Percentiles rank a stretch among this genome's conserved stretches.
phyloP scores from a whole-genome alignment of 169 alveolate genomes.

The Plasmodium sp. region DNA sequence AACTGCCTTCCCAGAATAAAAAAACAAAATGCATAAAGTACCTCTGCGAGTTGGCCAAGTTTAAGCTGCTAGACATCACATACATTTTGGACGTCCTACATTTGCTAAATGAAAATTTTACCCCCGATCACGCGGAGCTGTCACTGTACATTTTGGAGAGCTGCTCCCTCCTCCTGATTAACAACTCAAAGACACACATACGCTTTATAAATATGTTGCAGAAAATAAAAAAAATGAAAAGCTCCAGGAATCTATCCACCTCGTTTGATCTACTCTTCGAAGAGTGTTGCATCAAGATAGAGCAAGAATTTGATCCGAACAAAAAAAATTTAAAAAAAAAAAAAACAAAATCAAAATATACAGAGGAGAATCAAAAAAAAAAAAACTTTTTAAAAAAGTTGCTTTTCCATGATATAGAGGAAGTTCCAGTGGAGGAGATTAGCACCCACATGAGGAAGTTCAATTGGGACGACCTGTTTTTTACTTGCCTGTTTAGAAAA shows the following conservation, averaged over 20 bases:
- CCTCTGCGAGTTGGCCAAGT: constrained; percentile 42
- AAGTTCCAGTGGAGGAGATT: neutral
- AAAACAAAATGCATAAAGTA: constrained; percentile 54
- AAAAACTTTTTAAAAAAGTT: constrained; percentile 56
- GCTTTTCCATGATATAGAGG: constrained; percentile 18
- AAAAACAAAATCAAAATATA: neutral
- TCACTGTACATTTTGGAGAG: constrained; percentile 34
- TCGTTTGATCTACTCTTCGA: constrained; percentile 34
- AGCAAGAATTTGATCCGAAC: constrained; percentile 2
- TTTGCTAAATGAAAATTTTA: constrained; percentile 54
- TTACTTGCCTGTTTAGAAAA: constrained; percentile 1
- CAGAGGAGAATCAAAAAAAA: constrained; percentile 20
- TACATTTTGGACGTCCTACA: constrained; percentile 40
- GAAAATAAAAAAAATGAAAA: constrained; percentile 54
- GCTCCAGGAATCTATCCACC: constrained; percentile 18
- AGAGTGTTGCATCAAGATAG: constrained; percentile 43
- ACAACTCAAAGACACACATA: constrained; percentile 54
- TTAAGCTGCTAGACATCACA: constrained; percentile 34
- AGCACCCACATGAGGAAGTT: constrained; percentile 42
- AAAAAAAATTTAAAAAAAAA: constrained; percentile 18
- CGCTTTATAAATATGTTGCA: constrained; percentile 48
- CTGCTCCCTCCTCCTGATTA: constrained; percentile 18
- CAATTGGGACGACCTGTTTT: constrained; percentile 43
- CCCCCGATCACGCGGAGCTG: constrained; percentile 53
- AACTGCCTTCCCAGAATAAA: constrained; percentile 49